Base-by-base conservation (phyloP, 306 rosid species). In the Fragaria vesca region DNA sequence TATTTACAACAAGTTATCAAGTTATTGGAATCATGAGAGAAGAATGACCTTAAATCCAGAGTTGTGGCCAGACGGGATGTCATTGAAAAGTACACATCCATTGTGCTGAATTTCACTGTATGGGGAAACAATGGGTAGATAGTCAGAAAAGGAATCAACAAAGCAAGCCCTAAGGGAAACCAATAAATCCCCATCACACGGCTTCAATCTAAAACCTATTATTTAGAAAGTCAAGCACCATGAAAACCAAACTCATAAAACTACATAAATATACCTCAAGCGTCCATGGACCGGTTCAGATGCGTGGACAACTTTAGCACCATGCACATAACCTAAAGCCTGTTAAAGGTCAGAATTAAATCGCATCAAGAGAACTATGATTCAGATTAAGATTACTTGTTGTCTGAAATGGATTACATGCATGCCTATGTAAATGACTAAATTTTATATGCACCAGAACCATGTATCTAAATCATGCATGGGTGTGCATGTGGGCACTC, bases 281-380 rank as follows among this genome's bases (percentile, higher is more conserved):
- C 97, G 97, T 32, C 99, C 99, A 84, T 95, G 99, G 77, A 93
- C 85, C 58, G 99, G 96, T 86, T 95, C 98, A 62, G 93, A 32
- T 85, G 99, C 99, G 57, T 84, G 98, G 84, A 93, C 93, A 79
- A 95, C 86, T 81, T 83, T 91, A 85, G 97, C 98, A 45, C 99
- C 99, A 75, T 95, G 94, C 73, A 85, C 97, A 75, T 87, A 90
- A 72, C 98, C 99, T 84, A 95, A 90, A 77, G 99, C 99, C 99
- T 95, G 83, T 58, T 73, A 73, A 58, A 77, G 63, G 36, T 21
- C 26, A 63, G 17, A 71, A 71, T 55, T 10, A 71, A 28, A 17
- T 57, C 54, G 63, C 16, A 15, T 11, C 8, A 40, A 40, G 32
- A 73, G 13, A 57, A 40, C 54, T 40, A 40, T n/a, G 12, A 73